Conservation (phyloP, 208 protist genomes). For the Borovskyia barvae region DNA sequence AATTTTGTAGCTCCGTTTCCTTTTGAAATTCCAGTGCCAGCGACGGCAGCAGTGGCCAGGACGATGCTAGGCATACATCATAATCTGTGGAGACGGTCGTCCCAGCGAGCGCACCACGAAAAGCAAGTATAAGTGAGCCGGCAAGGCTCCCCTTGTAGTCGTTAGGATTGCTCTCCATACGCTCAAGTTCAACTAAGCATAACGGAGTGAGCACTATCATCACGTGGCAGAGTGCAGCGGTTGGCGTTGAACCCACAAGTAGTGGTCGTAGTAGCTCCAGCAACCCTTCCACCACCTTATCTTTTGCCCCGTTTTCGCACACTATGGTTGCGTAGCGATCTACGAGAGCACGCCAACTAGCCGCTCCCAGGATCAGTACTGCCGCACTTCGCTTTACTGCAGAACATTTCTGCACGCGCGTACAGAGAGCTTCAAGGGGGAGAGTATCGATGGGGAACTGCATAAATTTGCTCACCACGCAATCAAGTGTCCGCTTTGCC, state of each 20-base stretch:
- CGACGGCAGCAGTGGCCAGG: conserved; percentile 16
- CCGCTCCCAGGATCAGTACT: conserved; percentile 17
- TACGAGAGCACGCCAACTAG: conserved; percentile 11
- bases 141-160: too few relatives aligned
- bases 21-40: background rate
- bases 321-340: background rate
- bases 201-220: conserved; percentile 14
- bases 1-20: background rate
- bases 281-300: background rate
- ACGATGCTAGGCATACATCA: background rate
- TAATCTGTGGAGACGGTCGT: background rate
- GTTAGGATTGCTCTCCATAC: background rate
- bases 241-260: background rate
- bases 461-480: conserved; percentile 3
- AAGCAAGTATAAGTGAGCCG: background rate
- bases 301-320: background rate
- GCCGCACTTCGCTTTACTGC: background rate
- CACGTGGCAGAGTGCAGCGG: background rate
- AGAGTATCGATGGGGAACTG: conserved; percentile 12
- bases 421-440: background rate
- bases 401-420: conserved; percentile 4
- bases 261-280: conserved; percentile 7
- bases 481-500: conserved; percentile 15
- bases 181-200: conserved; percentile 15
- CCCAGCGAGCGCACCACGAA: conserved; percentile 8